Conservation (phyloP, 139 green algal genomes). For the Pedinophyceae sp. region DNA sequence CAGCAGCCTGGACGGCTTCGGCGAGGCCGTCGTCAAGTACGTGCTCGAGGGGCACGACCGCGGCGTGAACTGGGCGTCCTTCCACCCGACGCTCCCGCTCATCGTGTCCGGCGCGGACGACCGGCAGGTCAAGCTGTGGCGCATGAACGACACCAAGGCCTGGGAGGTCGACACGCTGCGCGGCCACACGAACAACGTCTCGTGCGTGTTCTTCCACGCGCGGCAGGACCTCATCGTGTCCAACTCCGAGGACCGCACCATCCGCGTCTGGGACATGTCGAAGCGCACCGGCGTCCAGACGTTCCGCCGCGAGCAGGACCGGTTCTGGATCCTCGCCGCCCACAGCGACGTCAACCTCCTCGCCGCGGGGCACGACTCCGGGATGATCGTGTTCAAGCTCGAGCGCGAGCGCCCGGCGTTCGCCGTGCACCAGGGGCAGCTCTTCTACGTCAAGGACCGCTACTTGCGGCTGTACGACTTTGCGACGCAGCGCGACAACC, state of each 20-base stretch:
- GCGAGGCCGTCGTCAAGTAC: constrained; percentile 97
- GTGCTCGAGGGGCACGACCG: constrained; percentile 97
- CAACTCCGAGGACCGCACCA: constrained; percentile 96
- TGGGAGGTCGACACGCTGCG: constrained; percentile 99
- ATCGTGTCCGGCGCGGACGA: constrained; percentile 99
- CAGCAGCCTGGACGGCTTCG: too few species aligned
- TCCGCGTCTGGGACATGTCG: constrained; percentile 98
- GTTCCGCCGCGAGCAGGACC: constrained; percentile 82
- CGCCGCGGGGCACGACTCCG: constrained; percentile 92
- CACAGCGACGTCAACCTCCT: constrained; percentile 98
- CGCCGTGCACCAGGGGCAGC: constrained; percentile 45
- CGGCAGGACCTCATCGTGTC: constrained; percentile 94
- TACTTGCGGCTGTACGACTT: constrained; percentile 91
- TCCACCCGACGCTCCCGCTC: constrained; percentile 93
- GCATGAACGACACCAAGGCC: constrained; percentile 98
- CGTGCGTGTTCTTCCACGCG: constrained; percentile 96
- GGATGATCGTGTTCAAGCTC: constrained; percentile 99
- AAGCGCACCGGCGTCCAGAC: constrained; percentile 95
- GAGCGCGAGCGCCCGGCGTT: constrained; percentile 92
- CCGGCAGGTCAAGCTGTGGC: constrained; percentile 96
- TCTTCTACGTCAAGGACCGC: constrained; percentile 98
- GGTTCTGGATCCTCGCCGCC: constrained; percentile 92
- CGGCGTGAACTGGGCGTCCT: constrained; percentile 96
- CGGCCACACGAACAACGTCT: constrained; percentile 99
- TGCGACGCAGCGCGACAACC: constrained; percentile 63